Conservation (phyloP, 2,329 filamentous ascomycete species). For the Aspergillus nomiae region DNA sequence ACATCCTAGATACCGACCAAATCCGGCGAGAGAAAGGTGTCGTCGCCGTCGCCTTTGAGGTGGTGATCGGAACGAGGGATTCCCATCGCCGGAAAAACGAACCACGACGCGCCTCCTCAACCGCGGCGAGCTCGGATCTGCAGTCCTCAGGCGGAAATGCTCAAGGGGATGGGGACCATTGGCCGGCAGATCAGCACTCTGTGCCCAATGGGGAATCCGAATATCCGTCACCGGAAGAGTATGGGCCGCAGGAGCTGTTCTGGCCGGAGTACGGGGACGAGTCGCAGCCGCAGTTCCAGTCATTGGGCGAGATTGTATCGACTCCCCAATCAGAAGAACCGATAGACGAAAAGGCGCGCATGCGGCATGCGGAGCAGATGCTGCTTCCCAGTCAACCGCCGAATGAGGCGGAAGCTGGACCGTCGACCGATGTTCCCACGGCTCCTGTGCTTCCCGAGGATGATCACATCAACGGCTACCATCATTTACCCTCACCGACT, state of each 20-base stretch:
- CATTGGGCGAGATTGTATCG: conserved; percentile 28
- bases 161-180: conserved; percentile 30
- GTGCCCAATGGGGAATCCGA: conserved; percentile 22
- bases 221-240: conserved; percentile 29
- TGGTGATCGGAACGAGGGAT: conserved; percentile 84
- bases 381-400: conserved; percentile 81
- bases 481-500: conserved; percentile 28
- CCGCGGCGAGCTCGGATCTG: conserved; percentile 32
- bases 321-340: conserved; percentile 60
- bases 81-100: conserved; percentile 59
- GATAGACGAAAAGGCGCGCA: conserved; percentile 78
- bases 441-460: conserved; percentile 49
- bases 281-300: conserved; percentile 23
- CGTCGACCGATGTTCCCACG: conserved; percentile 49
- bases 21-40: conserved; percentile 88
- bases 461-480: conserved; percentile 56
- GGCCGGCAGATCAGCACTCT: conserved; percentile 26
- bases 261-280: conserved; percentile 34
- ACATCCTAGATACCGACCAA: conserved; percentile 83
- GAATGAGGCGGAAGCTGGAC: conserved; percentile 45
- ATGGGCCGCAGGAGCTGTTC: conserved; percentile 23
- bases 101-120: conserved; percentile 33
- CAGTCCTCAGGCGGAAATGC: conserved; percentile 23
- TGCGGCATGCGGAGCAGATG: conserved; percentile 74
- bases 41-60: conserved; percentile 82